Base-by-base conservation (phyloP, 1,139 yeast species). In the Candida frijolesensis region DNA sequence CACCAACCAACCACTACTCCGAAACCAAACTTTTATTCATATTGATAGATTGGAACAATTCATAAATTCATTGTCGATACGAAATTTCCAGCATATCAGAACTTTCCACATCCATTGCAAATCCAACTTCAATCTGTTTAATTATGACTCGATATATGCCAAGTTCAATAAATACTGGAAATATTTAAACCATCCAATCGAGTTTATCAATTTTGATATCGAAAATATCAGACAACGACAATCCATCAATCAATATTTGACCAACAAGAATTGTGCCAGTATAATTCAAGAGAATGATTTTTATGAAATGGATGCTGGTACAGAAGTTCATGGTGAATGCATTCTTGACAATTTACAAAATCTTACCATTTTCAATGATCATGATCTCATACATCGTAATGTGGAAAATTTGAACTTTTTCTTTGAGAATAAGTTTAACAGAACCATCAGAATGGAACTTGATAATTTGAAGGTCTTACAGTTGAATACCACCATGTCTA, bases 121-220 rank as follows among this genome's bases (percentile, higher is more conserved):
- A 32, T 55, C 58, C n/a, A 54, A 52, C 27, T 55, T 56, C 15
- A 47, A 50, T 16, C 30, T 37, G 9, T 55, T 48, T 48, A 55
- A 56, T 18, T 56, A 55, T 44, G 40, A 40, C 1, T 42, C 33
- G 12, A 50, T 56, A 32, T 56, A 56, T 32, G 18, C 27, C 3
- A 47, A 45, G 33, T 48, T 56, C 10, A 45, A 50, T 25, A 12
- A 34, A 10, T 54, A 51, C 22, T 56, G 58, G 58, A 35, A 39
- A 9, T 7, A 25, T 1, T 19, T 34, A 5, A 37, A 51, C 9
- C 56, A 56, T 42, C 42, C 52, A 6, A 56, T 56, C 10, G 53
- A 56, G 32, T 52, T 56, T 45, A 50, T 53, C 10, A 56, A 56
- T 32, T 55, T 51, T 45, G 59, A 56, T 41, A 45, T 52, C 25